These are phyloP conservation scores for Neofusicoccum parvum DNA, from an alignment of 2,329 filamentous ascomycete genomes.

Conservation along the genomic window DNA sequence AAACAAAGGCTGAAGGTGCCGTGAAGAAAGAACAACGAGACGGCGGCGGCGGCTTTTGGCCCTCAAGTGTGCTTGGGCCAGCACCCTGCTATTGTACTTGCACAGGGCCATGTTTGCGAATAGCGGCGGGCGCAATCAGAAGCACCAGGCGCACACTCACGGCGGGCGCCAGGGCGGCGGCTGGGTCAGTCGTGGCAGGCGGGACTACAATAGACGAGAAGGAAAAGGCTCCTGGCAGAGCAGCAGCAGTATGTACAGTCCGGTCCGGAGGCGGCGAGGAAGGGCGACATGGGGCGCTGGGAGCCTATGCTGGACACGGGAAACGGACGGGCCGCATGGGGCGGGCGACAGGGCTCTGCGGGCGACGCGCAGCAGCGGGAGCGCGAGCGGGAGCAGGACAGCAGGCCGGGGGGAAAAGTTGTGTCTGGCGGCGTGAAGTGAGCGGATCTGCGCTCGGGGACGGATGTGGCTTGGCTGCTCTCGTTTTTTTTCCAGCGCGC, in stretches of 20 bases:
- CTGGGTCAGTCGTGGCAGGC: neutral
- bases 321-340: neutral
- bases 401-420: neutral
- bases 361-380: neutral
- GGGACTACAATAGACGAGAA: constrained; percentile 15
- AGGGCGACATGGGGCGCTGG: constrained; percentile 10
- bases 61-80: neutral
- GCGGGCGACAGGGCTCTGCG: neutral
- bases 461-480: constrained; percentile 4
- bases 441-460: neutral
- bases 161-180: too few relatives aligned
- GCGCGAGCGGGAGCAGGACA: neutral
- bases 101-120: constrained; percentile 14
- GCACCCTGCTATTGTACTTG: constrained; percentile 6
- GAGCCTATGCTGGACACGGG: neutral
- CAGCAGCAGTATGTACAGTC: constrained; percentile 8
- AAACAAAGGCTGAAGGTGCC: neutral
- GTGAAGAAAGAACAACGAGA: constrained; percentile 10
- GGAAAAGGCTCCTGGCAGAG: constrained; percentile 9
- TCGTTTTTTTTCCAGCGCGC: neutral
- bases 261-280: neutral
- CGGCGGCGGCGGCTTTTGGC: constrained; percentile 7
- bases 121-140: neutral
- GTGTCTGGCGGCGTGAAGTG: too few relatives aligned
- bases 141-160: neutral